Evolutionary conservation across 352 stramenopile genomes (phyloP), one percentile per base, ranked within the genome.

Genomic region (Blastocystis sp.): DNA sequence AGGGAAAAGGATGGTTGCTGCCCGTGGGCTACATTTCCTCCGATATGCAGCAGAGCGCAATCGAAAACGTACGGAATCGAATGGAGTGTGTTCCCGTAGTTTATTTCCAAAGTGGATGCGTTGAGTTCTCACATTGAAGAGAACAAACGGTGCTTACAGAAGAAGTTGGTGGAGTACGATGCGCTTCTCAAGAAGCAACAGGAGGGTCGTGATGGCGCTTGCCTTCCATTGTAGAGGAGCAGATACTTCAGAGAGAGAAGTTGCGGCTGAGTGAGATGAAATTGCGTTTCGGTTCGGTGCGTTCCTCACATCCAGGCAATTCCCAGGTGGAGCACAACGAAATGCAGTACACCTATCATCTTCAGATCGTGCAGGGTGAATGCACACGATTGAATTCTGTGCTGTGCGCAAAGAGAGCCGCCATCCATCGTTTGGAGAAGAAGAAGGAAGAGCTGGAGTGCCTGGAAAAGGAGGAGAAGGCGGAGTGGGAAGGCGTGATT

Each of bases 81-180:
- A 19, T 16, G 16, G 21, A 19, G 35, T 45, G 19, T 37, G 24
- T 37, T 24, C 26, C 12, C 1, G 24, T 69, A 85, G 74, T 85
- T 85, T 69, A 37, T 85, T 33, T 13, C 55, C 26, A 85, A 85
- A 55, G 33, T 85, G 9, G 74, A 85, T 67, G 74, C 67, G 41
- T 85, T 85, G 51, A 85, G 29, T 26, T 50, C 24, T 29, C 74
- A 85, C 29, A 85, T 85, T n/a, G 50, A 39, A 67, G 41, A 85
- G 45, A 85, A 85, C 31, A 45, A 85, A 35, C 16, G 55, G 16
- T 12, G n/a, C 35, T 39, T 85, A 2, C 24, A 16, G 19, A 26
- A 41, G 29, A 45, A 70, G 74, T 26, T 59, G 31, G 74, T 69
- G 31, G 24, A 45, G 35, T 59, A 55, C 24, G 60, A 50, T 26